phyloP scores from a whole-genome alignment of 306 rosid genomes.

The Castanopsis chinensis region DNA sequence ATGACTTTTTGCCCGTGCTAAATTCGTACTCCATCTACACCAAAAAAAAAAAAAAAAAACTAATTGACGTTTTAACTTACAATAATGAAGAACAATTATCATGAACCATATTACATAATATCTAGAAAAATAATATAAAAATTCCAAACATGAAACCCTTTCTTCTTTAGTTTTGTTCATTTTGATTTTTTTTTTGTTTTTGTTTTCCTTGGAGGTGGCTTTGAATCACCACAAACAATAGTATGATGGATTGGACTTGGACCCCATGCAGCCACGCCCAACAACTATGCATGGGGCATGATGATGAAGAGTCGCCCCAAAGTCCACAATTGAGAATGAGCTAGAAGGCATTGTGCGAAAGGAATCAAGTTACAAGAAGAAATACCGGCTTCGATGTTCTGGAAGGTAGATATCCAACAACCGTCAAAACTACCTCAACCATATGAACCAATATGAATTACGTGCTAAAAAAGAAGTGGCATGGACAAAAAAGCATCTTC shows the following conservation, averaged over 20 bases:
- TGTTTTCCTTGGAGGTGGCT: too few relatives aligned
- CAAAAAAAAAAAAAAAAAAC: too few relatives aligned
- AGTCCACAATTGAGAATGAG: background rate
- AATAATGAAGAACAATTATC: too few relatives aligned
- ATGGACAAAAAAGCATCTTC: background rate
- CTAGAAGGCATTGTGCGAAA: background rate
- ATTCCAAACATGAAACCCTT: too few relatives aligned
- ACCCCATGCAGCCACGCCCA: background rate
- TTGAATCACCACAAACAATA: too few relatives aligned
- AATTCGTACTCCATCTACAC: accelerated
- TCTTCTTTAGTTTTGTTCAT: too few relatives aligned
- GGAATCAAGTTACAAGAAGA: background rate
- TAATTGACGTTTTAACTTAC: too few relatives aligned
- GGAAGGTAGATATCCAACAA: background rate
- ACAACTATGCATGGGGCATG: background rate
- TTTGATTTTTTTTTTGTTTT: too few relatives aligned
- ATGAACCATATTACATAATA: too few relatives aligned
- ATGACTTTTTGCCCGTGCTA: too few relatives aligned
- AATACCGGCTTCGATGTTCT: background rate
- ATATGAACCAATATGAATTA: background rate
- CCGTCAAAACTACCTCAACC: constrained; percentile 16
- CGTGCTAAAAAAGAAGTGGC: background rate
- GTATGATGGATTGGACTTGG: too few relatives aligned
- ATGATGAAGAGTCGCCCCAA: background rate
- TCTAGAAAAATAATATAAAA: too few relatives aligned